Evolutionary conservation across 192 early-diverging fungal genomes (phyloP), one percentile per base, ranked within the genome.

Genomic region (Umbelopsis ramanniana): DNA sequence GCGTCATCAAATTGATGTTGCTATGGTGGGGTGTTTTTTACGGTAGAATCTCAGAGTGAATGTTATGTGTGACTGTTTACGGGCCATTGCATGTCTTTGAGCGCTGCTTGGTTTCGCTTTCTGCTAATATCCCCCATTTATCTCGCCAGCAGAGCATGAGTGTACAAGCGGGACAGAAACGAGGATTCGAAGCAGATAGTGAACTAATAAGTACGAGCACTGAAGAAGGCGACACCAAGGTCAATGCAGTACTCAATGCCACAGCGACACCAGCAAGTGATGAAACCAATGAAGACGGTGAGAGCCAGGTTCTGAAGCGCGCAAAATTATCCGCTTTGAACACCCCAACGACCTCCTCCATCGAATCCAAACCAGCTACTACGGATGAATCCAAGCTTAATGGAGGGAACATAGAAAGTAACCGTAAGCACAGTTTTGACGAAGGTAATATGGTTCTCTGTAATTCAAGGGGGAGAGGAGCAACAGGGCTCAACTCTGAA

Each of bases 121-220:
- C 33, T 37, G 14, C 57, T 17, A 29, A 63, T 35, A 43, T 43
- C 40, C 33, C 29, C 26, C 29, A 63, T 63, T 63, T 37, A 29
- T 26, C 26, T 35, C 26, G 26, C 33, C 11, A 37, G 29, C 15
- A 22, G 15, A 63, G 17, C 33, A 63, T 63, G 57, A 63, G 57
- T 63, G 23, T 63, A 63, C 57, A 63, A 26, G 57, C 57, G 57
- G 57, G 57, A 63, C 57, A 63, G n/a, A 63, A 63, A 63, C 33
- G 57, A 63, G 57, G 3, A 17, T 63, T 63, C 26, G 57, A 63
- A 35, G 10, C 57, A n/a, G 17, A 63, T 37, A 63, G 26, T 29
- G 57, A 63, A 29, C 10, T 37, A 35, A 7, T 19, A 29, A 37
- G 12, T n/a, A 17, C 33, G 33, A 29, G 35, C 23, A 19, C 26